These are phyloP conservation scores for Parastagonospora avenae DNA, from an alignment of 2,329 filamentous ascomycete species.

Conservation along the genomic window DNA sequence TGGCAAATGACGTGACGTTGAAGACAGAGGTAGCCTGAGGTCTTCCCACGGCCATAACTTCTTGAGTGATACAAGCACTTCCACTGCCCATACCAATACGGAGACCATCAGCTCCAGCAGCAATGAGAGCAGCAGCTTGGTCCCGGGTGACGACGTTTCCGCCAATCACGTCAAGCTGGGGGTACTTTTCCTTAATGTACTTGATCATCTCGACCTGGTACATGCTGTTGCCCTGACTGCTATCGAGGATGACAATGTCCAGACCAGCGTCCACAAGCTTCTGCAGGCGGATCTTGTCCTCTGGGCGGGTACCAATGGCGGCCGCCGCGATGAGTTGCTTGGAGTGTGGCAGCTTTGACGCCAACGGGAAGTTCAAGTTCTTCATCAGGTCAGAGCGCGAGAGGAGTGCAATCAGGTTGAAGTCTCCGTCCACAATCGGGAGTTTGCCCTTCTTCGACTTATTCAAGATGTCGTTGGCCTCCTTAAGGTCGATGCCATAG, in stretches of 20 bases:
- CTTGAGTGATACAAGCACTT: slow-evolving; percentile 97
- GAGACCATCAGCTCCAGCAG: slow-evolving; percentile 91
- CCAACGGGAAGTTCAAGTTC: slow-evolving; percentile 95
- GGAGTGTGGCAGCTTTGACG: slow-evolving; percentile 93
- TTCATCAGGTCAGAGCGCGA: slow-evolving; percentile 88
- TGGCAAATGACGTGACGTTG: slow-evolving; percentile 86
- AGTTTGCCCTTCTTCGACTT: slow-evolving; percentile 99
- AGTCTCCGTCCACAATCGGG: slow-evolving; percentile 82
- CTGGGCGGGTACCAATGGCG: slow-evolving; percentile 91
- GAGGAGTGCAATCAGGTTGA: slow-evolving; percentile 67
- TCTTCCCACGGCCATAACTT: slow-evolving; percentile 98
- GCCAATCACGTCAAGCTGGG: slow-evolving; percentile 89
- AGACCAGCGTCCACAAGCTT: slow-evolving; percentile 93
- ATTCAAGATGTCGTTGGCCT: slow-evolving; percentile 92
- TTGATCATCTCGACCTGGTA: slow-evolving; percentile 99
- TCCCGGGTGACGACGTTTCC: slow-evolving; percentile 98
- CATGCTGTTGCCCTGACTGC: slow-evolving; percentile 96
- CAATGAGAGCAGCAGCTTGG: slow-evolving; percentile 90
- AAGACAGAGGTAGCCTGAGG: slow-evolving; percentile 94
- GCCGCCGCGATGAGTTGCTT: slow-evolving; percentile 97
- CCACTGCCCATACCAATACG: slow-evolving; percentile 99
- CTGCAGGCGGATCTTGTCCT: slow-evolving; percentile 85
- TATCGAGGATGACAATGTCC: slow-evolving; percentile 94
- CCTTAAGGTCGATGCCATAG: slow-evolving; percentile 78
- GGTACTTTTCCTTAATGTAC: slow-evolving; percentile 88